Evolutionary conservation across 129 eudicot species (phyloP).

Genomic region (Daucus carota): DNA sequence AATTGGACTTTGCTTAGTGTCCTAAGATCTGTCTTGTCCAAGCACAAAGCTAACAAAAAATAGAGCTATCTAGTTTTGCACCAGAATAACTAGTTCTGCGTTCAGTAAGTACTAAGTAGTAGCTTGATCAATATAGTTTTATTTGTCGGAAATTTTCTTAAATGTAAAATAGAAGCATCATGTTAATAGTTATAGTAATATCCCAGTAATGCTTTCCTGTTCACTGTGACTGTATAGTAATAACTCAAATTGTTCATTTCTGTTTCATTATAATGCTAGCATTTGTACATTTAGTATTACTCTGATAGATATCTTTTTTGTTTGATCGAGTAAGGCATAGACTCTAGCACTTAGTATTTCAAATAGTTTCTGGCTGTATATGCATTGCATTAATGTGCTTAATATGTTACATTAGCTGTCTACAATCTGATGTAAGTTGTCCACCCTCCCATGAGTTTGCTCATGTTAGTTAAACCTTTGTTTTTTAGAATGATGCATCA

Average conservation of each 20-base stretch:
- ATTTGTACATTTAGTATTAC: neutral
- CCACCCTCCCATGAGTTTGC: neutral
- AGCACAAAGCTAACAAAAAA: neutral
- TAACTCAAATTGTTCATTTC: neutral
- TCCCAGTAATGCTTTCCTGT: neutral
- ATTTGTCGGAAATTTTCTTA: neutral
- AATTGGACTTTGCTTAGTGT: neutral
- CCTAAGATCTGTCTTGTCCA: neutral
- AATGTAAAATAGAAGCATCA: neutral
- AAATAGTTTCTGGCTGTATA: neutral
- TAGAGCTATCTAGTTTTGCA: neutral
- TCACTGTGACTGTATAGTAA: neutral
- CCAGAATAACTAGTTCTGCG: neutral
- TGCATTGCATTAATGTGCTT: neutral
- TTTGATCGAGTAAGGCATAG: neutral
- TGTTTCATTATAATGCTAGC: neutral
- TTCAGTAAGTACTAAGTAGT: neutral
- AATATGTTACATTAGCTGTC: neutral
- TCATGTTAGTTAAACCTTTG: neutral
- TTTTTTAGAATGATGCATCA: constrained; percentile 18
- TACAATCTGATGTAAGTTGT: neutral
- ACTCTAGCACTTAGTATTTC: neutral
- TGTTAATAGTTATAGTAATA: neutral
- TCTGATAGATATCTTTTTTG: neutral
- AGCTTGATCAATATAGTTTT: neutral